These are phyloP conservation scores for Umbelopsis ramanniana DNA, from an alignment of 192 early-diverging fungal species.

Conservation along the genomic window DNA sequence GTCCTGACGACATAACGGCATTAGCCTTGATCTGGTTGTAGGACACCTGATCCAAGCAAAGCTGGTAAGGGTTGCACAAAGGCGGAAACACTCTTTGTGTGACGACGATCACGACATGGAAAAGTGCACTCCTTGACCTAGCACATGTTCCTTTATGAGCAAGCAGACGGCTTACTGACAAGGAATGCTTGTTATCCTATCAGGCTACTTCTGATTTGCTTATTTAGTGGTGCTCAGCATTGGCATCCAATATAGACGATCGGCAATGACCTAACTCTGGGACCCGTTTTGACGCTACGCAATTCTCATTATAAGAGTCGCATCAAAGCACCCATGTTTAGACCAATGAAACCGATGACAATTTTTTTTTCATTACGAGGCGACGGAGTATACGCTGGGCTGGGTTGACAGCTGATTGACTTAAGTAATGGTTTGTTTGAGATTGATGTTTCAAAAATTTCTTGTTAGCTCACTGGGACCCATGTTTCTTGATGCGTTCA, in stretches of 20 bases:
- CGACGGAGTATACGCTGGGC: not conserved
- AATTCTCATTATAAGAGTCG: too few relatives aligned
- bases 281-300: too few relatives aligned
- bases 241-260: too few relatives aligned
- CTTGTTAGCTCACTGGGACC: not conserved
- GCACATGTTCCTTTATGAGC: not conserved
- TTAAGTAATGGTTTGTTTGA: not conserved
- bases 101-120: not conserved
- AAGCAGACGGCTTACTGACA: too few relatives aligned
- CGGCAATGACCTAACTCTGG: too few relatives aligned
- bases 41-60: not conserved
- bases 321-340: too few relatives aligned
- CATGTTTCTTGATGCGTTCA: not conserved
- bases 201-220: too few relatives aligned
- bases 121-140: not conserved
- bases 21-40: not conserved
- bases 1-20: not conserved
- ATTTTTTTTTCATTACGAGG: not conserved
- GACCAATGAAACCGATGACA: too few relatives aligned
- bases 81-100: not conserved
- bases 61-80: not conserved
- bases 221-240: too few relatives aligned
- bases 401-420: not conserved
- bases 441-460: conserved; percentile 1
- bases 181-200: too few relatives aligned